phyloP scores from a whole-genome alignment of 2,329 filamentous ascomycete genomes.

The Plenodomus lindquistii region DNA sequence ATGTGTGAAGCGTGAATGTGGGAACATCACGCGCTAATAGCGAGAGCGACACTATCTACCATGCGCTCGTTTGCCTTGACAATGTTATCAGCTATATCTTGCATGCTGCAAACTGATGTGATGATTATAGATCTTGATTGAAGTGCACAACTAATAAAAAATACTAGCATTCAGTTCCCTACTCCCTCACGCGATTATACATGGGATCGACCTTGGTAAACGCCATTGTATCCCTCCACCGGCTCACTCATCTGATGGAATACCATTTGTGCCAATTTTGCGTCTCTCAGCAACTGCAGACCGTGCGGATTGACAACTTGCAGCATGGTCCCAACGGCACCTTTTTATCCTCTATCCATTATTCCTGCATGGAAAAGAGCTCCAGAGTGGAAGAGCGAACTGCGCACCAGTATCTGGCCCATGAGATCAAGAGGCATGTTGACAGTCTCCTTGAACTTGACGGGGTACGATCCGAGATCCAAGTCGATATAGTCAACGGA shows the following conservation, averaged over 20 bases:
- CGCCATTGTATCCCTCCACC: slow-evolving; percentile 45
- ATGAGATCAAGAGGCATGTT: slow-evolving; percentile 46
- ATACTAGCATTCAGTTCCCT: no score
- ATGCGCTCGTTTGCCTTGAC: no score
- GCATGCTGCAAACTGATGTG: no score
- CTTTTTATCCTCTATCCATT: slow-evolving; percentile 50
- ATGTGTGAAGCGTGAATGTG: no score
- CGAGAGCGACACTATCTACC: no score
- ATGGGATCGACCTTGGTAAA: slow-evolving; percentile 37
- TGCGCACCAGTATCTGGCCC: slow-evolving; percentile 45
- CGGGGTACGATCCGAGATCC: slow-evolving; percentile 39
- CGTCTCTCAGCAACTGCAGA: slow-evolving; percentile 38
- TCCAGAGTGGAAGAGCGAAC: slow-evolving; percentile 49
- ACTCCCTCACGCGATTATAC: no score
- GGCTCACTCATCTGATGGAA: slow-evolving; percentile 44
- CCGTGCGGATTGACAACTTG: slow-evolving; percentile 44
- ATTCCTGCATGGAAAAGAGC: slow-evolving; percentile 45
- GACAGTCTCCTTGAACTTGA: slow-evolving; percentile 50
- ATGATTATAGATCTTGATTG: no score
- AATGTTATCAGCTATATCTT: no score
- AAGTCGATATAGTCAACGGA: slow-evolving; percentile 1
- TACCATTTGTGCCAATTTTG: slow-evolving; percentile 48
- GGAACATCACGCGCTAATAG: no score
- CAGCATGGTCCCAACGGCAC: slow-evolving; percentile 46
- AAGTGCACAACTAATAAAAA: no score